Conservation (phyloP, 23 red algal genomes). For the Gracilaria gracilis region DNA sequence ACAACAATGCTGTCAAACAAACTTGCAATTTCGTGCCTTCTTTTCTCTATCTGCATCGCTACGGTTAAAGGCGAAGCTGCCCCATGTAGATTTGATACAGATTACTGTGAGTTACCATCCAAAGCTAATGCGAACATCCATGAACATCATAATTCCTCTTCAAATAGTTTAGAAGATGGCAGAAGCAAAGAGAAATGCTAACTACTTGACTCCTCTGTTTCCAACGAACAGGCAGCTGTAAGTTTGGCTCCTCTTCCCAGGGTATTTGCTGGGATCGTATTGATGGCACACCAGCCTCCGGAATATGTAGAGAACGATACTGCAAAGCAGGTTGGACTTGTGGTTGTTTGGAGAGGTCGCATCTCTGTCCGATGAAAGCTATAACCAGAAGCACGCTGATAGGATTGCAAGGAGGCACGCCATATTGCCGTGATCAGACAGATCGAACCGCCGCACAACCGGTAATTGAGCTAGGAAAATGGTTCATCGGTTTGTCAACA, state of each 20-base stretch:
- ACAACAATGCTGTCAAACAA: not conserved
- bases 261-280: slow-evolving; percentile 25
- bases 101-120: slow-evolving; percentile 11
- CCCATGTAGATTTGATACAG: slow-evolving; percentile 15
- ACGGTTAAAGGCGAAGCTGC: not conserved
- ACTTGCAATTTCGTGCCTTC: not conserved
- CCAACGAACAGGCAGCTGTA: slow-evolving; percentile 1
- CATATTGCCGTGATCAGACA: slow-evolving; percentile 43
- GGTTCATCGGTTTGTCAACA: slow-evolving; percentile 27
- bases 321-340: slow-evolving; percentile 68
- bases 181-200: not conserved
- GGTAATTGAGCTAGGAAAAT: slow-evolving; percentile 30
- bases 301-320: slow-evolving; percentile 37
- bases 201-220: not conserved
- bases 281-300: slow-evolving; percentile 18
- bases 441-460: not conserved
- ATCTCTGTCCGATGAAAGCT: slow-evolving; percentile 43
- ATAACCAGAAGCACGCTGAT: slow-evolving; percentile 3
- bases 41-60: not conserved
- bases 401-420: not conserved
- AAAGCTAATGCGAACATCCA: not conserved
- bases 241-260: not conserved
- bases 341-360: slow-evolving; percentile 54
- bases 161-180: not conserved
- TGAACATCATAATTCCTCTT: not conserved